A percentile compares a stretch with the other conserved stretches of the same genome.
These are phyloP conservation scores for Chaetomium sp. DNA, from an alignment of 2,329 filamentous ascomycete genomes.

Conservation along the genomic window DNA sequence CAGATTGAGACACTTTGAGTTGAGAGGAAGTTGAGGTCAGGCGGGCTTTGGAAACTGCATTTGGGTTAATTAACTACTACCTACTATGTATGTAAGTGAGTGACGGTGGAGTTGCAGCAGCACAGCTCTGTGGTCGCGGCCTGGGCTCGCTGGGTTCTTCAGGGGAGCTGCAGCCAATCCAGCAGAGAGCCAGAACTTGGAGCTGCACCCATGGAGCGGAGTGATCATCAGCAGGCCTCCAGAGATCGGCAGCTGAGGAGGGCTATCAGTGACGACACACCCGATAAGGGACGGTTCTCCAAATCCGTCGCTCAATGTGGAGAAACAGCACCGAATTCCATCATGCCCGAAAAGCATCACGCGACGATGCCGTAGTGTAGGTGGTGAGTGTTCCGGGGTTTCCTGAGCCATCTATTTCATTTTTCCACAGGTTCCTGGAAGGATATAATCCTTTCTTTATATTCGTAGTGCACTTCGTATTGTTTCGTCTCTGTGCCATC, in stretches of 20 bases:
- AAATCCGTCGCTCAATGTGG: no score
- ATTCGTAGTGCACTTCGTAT: no score
- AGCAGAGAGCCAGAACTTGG: neutral
- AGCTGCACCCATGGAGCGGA: constrained; percentile 10
- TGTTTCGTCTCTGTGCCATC: no score
- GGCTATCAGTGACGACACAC: constrained; percentile 24
- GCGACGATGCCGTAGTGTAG: no score
- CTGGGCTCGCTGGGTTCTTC: constrained; percentile 1
- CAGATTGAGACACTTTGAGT: no score
- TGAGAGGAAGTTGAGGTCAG: neutral
- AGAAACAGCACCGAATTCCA: neutral
- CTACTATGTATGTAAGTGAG: neutral
- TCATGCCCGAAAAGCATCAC: neutral
- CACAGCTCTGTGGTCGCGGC: neutral
- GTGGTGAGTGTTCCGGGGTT: no score
- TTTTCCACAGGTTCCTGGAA: no score
- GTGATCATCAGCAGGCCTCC: constrained; percentile 17
- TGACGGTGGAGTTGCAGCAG: neutral
- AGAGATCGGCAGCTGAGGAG: constrained; percentile 13
- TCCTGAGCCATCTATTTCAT: no score
- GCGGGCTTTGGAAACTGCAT: neutral
- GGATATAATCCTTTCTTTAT: no score
- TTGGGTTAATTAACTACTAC: constrained; percentile 1
- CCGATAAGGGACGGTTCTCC: constrained; percentile 11
- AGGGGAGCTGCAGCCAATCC: constrained; percentile 4